These are phyloP conservation scores for Calonectria pauciramosa DNA, from an alignment of 2,329 filamentous ascomycete species.

Conservation along the genomic window DNA sequence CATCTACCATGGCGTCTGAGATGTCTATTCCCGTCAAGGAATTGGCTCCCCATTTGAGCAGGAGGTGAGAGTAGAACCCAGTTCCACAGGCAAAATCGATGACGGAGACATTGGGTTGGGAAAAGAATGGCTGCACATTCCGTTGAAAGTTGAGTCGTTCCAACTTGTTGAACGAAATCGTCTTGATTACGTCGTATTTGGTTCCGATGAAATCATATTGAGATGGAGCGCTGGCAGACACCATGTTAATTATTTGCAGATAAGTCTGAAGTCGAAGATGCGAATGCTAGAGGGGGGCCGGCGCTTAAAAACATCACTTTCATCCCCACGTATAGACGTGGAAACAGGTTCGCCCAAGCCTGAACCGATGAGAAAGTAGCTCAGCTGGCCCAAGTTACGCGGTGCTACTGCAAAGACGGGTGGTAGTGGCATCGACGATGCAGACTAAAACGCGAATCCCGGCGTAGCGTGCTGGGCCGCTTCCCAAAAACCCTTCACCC, in stretches of 20 bases:
- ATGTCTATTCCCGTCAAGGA: background rate
- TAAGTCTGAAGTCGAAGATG: accelerated
- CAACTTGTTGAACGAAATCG: background rate
- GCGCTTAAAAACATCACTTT: too few relatives aligned
- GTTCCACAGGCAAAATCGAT: background rate
- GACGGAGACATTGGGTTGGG: background rate
- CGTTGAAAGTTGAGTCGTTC: background rate
- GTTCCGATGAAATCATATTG: background rate
- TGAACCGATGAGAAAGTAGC: too few relatives aligned
- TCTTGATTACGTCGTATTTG: background rate
- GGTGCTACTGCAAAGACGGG: background rate
- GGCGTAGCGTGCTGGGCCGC: background rate
- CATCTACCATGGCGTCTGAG: background rate
- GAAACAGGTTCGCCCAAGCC: background rate
- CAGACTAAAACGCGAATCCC: background rate
- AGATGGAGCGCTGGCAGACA: background rate
- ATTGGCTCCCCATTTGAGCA: background rate
- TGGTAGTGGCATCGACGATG: background rate
- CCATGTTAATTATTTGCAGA: background rate
- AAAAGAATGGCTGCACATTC: background rate
- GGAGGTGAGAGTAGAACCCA: background rate
- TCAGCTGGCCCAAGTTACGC: background rate
- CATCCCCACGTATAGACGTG: too few relatives aligned
- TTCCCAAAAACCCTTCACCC: background rate
- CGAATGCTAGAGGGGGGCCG: background rate